Evolutionary conservation across 140 eudicot genomes (phyloP), one percentile per base, ranked within the genome.

Genomic region (Flaveria floridana): DNA sequence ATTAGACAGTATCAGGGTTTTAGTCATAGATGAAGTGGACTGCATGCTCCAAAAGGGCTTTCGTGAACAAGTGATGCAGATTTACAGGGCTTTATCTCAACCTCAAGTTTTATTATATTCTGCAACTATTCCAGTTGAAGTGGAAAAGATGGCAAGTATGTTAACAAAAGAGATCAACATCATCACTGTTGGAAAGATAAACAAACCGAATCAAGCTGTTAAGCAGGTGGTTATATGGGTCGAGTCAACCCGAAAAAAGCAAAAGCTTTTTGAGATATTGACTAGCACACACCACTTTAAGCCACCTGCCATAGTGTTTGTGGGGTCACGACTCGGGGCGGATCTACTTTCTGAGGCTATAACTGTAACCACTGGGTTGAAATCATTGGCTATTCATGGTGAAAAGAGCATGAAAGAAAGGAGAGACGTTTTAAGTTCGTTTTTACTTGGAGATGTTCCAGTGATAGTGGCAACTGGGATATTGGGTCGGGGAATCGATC

Each of bases 201-300:
- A 83, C 76, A 80, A 76, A 77, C 90, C 89, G 41, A 88, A 84
- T 64, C 68, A 52, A 74, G 86, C 92, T 41, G 95, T 94, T 30
- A 90, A 87, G 77, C 99, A 90, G 85, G 76, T 91, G 84, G 90
- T 82, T 6, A 90, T 94, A 42, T 94, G 99, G 99, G 99, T 94
- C 5, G 96, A 88, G 72, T 80, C 99, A 6, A 88, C 89, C 47
- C 81, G 72, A 37, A 94, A 94, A 84, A 94, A 90, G 72, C 90
- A 94, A 51, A 94, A 90, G 80, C 96, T 94, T 65, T 94, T 94
- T 70, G 97, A 94, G 52, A 84, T 94, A 76, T 82, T 94, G 84
- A 75, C 66, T 53, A 94, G 99, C 83, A 77, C 55, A 74, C 88
- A 88, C 47, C 99, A 94, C 72, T 94, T 86, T 52, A 82, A 79